phyloP scores from a whole-genome alignment of 116 monocot species.

The Phalaenopsis hybrid region DNA sequence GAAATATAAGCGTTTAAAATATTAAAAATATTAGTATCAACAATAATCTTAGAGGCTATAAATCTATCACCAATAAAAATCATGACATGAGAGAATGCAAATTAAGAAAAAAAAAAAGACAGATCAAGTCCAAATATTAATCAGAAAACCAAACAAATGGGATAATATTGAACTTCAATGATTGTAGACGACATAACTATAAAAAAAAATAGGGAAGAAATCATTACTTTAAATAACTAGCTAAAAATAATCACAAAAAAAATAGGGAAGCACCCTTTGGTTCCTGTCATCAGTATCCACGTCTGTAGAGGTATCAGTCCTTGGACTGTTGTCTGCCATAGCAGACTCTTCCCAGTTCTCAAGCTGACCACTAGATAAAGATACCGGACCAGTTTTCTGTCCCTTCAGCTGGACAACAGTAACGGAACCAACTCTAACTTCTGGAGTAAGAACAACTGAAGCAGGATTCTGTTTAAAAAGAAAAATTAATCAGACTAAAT shows the following conservation, averaged over 20 bases:
- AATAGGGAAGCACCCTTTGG: constrained; percentile 41
- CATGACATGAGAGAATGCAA: too few species aligned
- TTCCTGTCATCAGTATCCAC: constrained; percentile 78
- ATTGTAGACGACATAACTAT: not conserved
- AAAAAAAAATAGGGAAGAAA: not conserved
- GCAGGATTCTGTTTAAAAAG: constrained; percentile 13
- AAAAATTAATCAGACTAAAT: constrained; percentile 7
- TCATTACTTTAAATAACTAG: not conserved
- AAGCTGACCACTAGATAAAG: constrained; percentile 23
- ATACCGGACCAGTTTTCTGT: constrained; percentile 21
- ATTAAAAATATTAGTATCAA: too few species aligned
- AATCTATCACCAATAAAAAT: too few species aligned
- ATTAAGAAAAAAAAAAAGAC: not conserved
- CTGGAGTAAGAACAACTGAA: constrained; percentile 26
- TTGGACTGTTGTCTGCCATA: constrained; percentile 82
- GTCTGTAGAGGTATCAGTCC: constrained; percentile 96
- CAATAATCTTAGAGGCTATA: too few species aligned
- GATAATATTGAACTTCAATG: not conserved
- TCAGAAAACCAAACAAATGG: not conserved
- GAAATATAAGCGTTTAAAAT: too few species aligned
- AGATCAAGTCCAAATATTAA: not conserved
- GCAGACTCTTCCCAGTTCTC: constrained; percentile 53
- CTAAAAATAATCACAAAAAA: constrained; percentile 1
- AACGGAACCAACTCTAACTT: constrained; percentile 21
- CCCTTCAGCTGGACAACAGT: constrained; percentile 17